Evolutionary conservation across 2,329 filamentous ascomycete species (phyloP), one percentile per base, ranked within the genome.

Genomic region (Byssothecium circinans): DNA sequence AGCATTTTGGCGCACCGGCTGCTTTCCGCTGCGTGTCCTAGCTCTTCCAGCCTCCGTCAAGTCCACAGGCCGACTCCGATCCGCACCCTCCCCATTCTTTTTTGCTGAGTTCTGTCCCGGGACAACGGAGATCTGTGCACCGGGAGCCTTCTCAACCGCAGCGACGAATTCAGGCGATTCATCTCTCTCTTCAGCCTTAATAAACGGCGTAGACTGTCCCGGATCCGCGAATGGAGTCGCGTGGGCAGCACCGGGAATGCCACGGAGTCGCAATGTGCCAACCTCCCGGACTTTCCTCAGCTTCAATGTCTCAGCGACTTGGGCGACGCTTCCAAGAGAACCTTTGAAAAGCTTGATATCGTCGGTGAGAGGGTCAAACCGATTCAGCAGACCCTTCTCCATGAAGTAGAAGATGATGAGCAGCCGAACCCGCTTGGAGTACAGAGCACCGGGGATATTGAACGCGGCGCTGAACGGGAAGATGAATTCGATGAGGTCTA

Each of bases 331-430:
- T 12, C 4, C 14, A 12, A 32, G 10, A 12, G 29, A 5, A 32
- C 6, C 6, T 14, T 32, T 32, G 29, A 32, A 32, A 4, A 32
- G 12, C 14, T 32, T 32, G 6, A 32, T 32, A 14, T 32, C 29
- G 14, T 32, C 29, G 8, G 29, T 32, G 10, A 32, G 29, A 5
- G 29, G 29, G 12, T 32, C 14, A n/a, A 32, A 32, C 14, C 29
- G 7, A 32, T 30, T 15, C 6, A 41, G 22, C 8, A 29, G 25
- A 6, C 18, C 25, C 17, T 41, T 41, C 38, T 41, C 38, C 38
- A 41, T 17, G 38, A 41, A 41, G 38, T 41, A 41, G 38, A 41
- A 41, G 3, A 41, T 8, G 10, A 30, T 20, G 7, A 41, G 7
- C 8, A 41, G 11, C n/a, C 38, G 22, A 29, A 41, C 23, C 25